phyloP scores from a whole-genome alignment of 2,329 filamentous ascomycete genomes.

The Venturiaceae sp. region DNA sequence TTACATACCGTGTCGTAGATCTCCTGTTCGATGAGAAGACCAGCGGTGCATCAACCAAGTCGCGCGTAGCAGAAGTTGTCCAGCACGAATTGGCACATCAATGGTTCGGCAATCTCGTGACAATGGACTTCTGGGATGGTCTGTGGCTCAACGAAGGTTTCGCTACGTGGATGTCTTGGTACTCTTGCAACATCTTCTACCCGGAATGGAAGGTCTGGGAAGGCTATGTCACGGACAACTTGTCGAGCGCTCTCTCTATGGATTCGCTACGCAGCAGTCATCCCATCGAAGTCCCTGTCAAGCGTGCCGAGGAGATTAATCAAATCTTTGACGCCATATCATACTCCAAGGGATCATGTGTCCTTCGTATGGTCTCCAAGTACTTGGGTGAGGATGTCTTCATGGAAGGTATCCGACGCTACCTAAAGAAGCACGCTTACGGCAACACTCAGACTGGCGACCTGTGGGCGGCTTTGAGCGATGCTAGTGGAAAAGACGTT shows the following conservation, averaged over 20 bases:
- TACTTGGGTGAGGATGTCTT: slow-evolving; percentile 89
- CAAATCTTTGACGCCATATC: slow-evolving; percentile 98
- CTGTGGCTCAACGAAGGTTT: slow-evolving; percentile 94
- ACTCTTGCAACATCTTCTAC: slow-evolving; percentile 89
- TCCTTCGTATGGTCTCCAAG: slow-evolving; percentile 94
- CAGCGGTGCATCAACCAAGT: slow-evolving; percentile 79
- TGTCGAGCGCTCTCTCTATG: slow-evolving; percentile 77
- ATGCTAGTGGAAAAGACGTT: slow-evolving; percentile 85
- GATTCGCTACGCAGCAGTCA: slow-evolving; percentile 92
- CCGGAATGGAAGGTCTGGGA: slow-evolving; percentile 99
- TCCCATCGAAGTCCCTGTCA: slow-evolving; percentile 92
- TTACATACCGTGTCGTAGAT: slow-evolving; percentile 91
- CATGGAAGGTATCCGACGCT: slow-evolving; percentile 81
- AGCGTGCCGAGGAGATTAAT: slow-evolving; percentile 91
- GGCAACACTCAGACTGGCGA: slow-evolving; percentile 88
- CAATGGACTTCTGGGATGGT: slow-evolving; percentile 98
- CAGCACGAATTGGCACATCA: slow-evolving; percentile 96
- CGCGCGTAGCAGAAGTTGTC: slow-evolving; percentile 88
- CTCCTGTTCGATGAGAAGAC: slow-evolving; percentile 86
- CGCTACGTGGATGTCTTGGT: slow-evolving; percentile 89
- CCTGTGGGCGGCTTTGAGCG: slow-evolving; percentile 77
- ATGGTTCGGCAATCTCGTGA: slow-evolving; percentile 96
- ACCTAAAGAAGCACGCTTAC: slow-evolving; percentile 95
- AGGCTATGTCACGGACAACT: slow-evolving; percentile 83
- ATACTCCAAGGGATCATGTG: slow-evolving; percentile 93